Evolutionary conservation across 805 yeast genomes (phyloP), one percentile per base, ranked within the genome.

Genomic region (Zygosaccharomyces gambellarensis): DNA sequence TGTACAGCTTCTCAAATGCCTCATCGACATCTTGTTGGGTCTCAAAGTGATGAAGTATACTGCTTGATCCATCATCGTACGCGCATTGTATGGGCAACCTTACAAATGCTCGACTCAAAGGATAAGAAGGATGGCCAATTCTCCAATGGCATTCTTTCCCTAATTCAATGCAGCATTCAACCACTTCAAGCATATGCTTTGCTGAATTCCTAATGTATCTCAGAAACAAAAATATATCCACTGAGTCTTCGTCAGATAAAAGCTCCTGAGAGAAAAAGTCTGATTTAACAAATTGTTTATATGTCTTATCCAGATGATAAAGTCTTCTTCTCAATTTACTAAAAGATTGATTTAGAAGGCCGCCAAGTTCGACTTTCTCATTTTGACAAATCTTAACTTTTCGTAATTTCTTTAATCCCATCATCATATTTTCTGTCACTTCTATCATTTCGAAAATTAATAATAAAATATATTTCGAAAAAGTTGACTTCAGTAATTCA

Each of bases 61-160:
- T 65, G 23, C 71, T 71, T 2, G 76, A 73, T 17, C 81, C 81
- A 54, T 73, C 73, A 57, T 77, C 81, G 31, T 69, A 64, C 5
- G 72, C 59, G 52, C 76, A 74, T 41, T 70, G 76, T 29, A 56
- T 61, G 0, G 78, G 72, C n/a, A 75, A 51, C 34, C 76, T 65
- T 39, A 67, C 66, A 10, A 77, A 45, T 0, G 78, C 74, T 47
- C 77, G 61, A 3, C 54, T 39, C 5, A 71, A 49, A 2, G 80
- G 76, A 51, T 76, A 73, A 19, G 63, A 63, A 2, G 77, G 75
- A 6, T 44, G 55, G 9, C 58, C 52, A 2, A 75, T n/a, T 43
- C 61, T 62, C 76, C 73, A 73, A n/a, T 53, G 57, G n/a, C 53
- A 47, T 28, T 54, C 54, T 5, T 47, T 36, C n/a, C 65, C 60